These are phyloP conservation scores for Pseudonitzschia delicatissima DNA, from an alignment of 108 stramenopile genomes.

Conservation along the genomic window DNA sequence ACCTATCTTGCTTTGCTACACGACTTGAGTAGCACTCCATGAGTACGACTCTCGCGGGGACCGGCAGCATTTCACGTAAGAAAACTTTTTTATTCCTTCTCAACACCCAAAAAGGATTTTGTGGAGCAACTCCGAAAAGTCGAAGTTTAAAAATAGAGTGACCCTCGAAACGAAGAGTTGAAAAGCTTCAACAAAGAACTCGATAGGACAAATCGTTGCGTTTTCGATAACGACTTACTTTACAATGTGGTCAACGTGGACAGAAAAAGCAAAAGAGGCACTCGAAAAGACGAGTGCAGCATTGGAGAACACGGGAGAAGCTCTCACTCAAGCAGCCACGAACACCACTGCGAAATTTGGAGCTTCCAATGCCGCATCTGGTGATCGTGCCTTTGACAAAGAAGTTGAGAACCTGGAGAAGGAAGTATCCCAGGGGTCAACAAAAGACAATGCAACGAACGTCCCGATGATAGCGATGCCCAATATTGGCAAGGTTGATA, in stretches of 20 bases:
- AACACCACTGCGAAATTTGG: background rate
- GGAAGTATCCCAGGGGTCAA: background rate
- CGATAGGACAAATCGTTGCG: no score
- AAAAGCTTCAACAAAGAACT: no score
- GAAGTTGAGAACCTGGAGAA: background rate
- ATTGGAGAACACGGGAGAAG: conserved; percentile 46
- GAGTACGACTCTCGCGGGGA: no score
- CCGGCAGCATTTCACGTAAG: no score
- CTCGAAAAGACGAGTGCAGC: conserved; percentile 48
- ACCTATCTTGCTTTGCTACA: no score
- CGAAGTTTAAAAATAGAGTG: no score
- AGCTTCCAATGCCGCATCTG: background rate
- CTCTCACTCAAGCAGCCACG: conserved; percentile 37
- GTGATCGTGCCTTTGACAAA: background rate
- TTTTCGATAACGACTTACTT: no score
- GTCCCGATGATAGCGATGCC: background rate
- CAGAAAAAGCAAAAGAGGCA: conserved; percentile 28
- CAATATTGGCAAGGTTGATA: background rate
- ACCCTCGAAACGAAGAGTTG: no score
- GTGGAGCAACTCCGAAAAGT: no score
- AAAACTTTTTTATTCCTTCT: no score
- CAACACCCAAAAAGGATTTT: no score
- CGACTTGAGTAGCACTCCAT: no score
- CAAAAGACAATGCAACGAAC: background rate
- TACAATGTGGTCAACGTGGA: conserved; percentile 30